Conservation (phyloP, 176 grass and related monocot species). For the Raddia guianensis region DNA sequence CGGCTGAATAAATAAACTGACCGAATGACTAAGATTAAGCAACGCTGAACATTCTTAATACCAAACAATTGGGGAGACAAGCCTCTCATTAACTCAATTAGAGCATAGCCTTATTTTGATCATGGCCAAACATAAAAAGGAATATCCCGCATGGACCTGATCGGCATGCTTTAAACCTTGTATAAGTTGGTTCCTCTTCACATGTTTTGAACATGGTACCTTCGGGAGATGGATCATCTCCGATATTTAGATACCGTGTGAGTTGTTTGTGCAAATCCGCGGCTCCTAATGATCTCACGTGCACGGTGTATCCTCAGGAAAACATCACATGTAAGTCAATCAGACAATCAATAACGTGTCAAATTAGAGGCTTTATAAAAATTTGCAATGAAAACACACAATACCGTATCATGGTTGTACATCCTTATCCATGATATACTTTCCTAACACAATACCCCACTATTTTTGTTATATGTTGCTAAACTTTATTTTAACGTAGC, state of each 20-base stretch:
- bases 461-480: too few species aligned
- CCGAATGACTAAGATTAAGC: too few species aligned
- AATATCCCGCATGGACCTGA: accelerated
- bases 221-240: not conserved
- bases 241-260: not conserved
- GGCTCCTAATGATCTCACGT: not conserved
- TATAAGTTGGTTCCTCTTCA: not conserved
- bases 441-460: too few species aligned
- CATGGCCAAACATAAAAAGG: not conserved
- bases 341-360: accelerated
- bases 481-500: not conserved
- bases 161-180: not conserved
- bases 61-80: not conserved
- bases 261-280: not conserved
- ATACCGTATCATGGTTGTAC: too few species aligned
- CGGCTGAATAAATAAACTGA: too few species aligned
- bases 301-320: too few species aligned
- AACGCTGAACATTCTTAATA: too few species aligned
- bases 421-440: too few species aligned
- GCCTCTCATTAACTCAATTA: not conserved
- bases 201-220: not conserved
- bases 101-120: not conserved
- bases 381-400: not conserved
- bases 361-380: not conserved
- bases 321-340: not conserved